These are phyloP conservation scores for Boletellus ananas DNA, from an alignment of 768 basidiomycete genomes.

Conservation along the genomic window DNA sequence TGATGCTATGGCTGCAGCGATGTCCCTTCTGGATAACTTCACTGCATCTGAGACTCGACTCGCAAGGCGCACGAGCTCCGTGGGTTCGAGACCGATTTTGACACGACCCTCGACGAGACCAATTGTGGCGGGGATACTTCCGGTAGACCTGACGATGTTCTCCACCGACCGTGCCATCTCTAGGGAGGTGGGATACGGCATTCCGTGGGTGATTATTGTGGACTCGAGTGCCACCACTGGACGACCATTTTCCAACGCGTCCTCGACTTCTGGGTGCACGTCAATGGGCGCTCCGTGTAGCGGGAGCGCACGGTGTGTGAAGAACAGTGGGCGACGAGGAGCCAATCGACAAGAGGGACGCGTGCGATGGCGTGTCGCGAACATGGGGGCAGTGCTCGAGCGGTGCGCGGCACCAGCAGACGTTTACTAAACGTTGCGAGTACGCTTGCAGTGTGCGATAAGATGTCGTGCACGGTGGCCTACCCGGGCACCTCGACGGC, in stretches of 20 bases:
- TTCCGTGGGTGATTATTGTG: slow-evolving; percentile 88
- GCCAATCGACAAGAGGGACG: slow-evolving; percentile 2
- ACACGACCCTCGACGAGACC: slow-evolving; percentile 78
- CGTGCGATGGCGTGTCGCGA: slow-evolving; percentile 5
- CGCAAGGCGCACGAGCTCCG: slow-evolving; percentile 68
- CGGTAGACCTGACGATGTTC: slow-evolving; percentile 64
- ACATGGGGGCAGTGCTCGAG: slow-evolving; percentile 7
- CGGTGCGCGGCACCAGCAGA: too few species aligned
- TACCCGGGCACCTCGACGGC: slow-evolving; percentile 25
- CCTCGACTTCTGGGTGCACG: slow-evolving; percentile 77
- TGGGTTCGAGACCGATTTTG: slow-evolving; percentile 72
- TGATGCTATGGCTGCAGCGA: slow-evolving; percentile 68
- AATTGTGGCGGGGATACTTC: slow-evolving; percentile 88
- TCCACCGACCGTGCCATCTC: slow-evolving; percentile 71
- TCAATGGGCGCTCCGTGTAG: slow-evolving; percentile 45
- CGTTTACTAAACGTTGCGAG: too few species aligned
- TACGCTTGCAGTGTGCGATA: too few species aligned
- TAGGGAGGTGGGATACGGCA: slow-evolving; percentile 77
- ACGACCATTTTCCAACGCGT: slow-evolving; percentile 61
- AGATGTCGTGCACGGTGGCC: slow-evolving; percentile 11
- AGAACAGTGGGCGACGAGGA: slow-evolving; percentile 6
- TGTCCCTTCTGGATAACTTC: slow-evolving; percentile 78
- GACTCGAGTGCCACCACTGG: slow-evolving; percentile 91
- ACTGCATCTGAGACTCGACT: slow-evolving; percentile 44
- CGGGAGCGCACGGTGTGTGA: neutral